Evolutionary conservation across 2,329 filamentous ascomycete genomes (phyloP), one percentile per base, ranked within the genome.

Genomic region (Fusarium virguliforme): DNA sequence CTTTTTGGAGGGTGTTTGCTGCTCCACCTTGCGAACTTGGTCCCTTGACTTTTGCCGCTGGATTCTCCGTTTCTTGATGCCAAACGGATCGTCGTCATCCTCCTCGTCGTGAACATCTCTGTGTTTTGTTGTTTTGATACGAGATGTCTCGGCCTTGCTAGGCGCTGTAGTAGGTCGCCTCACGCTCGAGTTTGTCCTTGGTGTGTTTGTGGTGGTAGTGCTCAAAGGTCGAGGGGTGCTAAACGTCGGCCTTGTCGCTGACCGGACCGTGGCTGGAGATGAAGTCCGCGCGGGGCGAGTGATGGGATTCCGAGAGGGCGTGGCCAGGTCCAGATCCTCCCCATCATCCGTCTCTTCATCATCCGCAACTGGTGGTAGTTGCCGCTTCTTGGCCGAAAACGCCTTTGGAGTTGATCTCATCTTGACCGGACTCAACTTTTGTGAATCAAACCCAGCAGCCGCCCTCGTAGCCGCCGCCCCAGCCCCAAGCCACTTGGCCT

Each of bases 81-180:
- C 81, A 64, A 83, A 83, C 1, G 76, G 80, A 62, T 81, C 78
- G 32, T 81, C 77, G 0, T 78, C 72, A 13, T 81, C 75, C n/a
- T 72, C 68, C 6, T 73, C 71, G n/a, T 70, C 65, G 6, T 69
- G 61, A 6, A 66, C 24, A 9, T 64, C 53, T 4, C 43, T 51
- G 4, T 57, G 37, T 13, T 54, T 62, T 8, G 22, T 12, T 41
- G 18, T 26, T 8, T 18, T 46, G 10, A 7, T 51, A 10, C n/a
- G 43, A 15, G 60, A 22, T 22, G 41, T 30, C 51, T 53, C 48
- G 30, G 43, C 22, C 35, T 46, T 64, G 54, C 53, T 37, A 22
- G 34, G 64, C 63, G 26, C 63, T 63, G 60, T 56, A 26, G 57
- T 57, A 28, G 55, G 57, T 26, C 57, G 55, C n/a, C 56, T 63